A percentile compares a stretch with the other conserved stretches of the same genome.
phyloP scores from a whole-genome alignment of 2,329 filamentous ascomycete genomes.

The Shiraia sp. region DNA sequence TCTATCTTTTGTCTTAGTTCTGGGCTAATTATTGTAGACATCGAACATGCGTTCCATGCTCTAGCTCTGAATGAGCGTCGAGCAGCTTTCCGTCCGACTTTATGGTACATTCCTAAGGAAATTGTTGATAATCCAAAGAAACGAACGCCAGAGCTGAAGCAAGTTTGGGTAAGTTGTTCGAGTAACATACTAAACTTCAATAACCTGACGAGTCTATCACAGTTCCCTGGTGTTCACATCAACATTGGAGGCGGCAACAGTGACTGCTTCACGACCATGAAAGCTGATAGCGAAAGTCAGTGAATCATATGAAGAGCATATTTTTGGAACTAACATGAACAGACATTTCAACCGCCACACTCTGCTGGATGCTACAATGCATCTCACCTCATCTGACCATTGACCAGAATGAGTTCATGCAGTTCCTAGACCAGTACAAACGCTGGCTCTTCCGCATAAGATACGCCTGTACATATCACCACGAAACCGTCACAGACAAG shows the following conservation, averaged over 20 bases:
- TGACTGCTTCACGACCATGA: slow-evolving; percentile 34
- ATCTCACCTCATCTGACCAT: slow-evolving; percentile 53
- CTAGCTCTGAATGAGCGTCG: slow-evolving; percentile 59
- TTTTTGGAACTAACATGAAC: slow-evolving; percentile 1
- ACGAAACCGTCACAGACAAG: slow-evolving; percentile 19
- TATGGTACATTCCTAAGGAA: slow-evolving; percentile 52
- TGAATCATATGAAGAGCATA: not conserved
- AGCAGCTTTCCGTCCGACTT: slow-evolving; percentile 55
- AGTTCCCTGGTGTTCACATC: slow-evolving; percentile 56
- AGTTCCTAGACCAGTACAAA: slow-evolving; percentile 46
- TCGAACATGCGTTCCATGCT: slow-evolving; percentile 60
- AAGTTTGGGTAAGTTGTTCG: slow-evolving; percentile 50
- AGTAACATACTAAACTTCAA: not conserved
- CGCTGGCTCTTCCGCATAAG: slow-evolving; percentile 38
- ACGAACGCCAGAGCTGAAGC: slow-evolving; percentile 46
- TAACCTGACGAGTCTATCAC: not conserved
- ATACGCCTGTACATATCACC: slow-evolving; percentile 37
- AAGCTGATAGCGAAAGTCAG: slow-evolving; percentile 40
- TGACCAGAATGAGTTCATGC: slow-evolving; percentile 48
- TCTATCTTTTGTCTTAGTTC: not conserved
- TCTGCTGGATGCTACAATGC: slow-evolving; percentile 62
- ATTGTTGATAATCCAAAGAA: slow-evolving; percentile 27
- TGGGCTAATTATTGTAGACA: slow-evolving; percentile 40
- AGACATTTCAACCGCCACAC: slow-evolving; percentile 52
- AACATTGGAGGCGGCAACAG: slow-evolving; percentile 55